Base-by-base conservation (phyloP, 306 rosid species). In the Citrullus mucosospermus region DNA sequence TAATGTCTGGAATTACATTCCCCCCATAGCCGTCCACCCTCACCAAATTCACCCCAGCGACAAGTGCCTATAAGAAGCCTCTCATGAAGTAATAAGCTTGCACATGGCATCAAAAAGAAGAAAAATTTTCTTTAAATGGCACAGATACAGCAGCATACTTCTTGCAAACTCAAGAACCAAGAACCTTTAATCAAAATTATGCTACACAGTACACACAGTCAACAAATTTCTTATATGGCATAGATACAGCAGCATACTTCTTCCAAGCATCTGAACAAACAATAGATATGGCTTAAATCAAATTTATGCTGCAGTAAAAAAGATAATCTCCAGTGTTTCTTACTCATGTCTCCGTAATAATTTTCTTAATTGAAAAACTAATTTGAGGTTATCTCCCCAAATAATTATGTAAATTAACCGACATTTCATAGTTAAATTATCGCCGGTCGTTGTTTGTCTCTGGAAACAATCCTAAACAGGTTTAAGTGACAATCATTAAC, bases 21-120 rank as follows among this genome's bases (percentile, higher is more conserved):
- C 72, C 96, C 98, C 98, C 98, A 94, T 53, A 94, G 85, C 76
- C 92, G 89, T 72, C 98, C 98, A 41, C 98, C 97, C 86, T 90
- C 97, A 73, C 97, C 98, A 87, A 81, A 94, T 87, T 90, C 97
- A 71, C 92, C 92, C 98, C 98, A 94, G 22, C 86, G 88, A 77
- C 81, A 81, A 46, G 97, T 90, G 77, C 96, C 98, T 94, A 88
- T 55, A 82, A 84, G 75, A 76, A 59, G 46, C 61, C 75, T 9
- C 66, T 34, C 53, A 51, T 43, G 46, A 55, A 57, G 54, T 77
- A 14, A 77, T 14, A 62, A 78, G 25, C 10, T 32, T 43, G 44
- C 4, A 4, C 67, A 39, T 36, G 53, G 11, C 59, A 22, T 75
- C 67, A 34, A 75, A 14, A 55, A 30, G 77, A 72, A 50, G 53